Percentiles rank a stretch among this genome's conserved stretches.
These are phyloP conservation scores for Globisporangium irregulare DNA, from an alignment of 352 stramenopile genomes.

Conservation along the genomic window DNA sequence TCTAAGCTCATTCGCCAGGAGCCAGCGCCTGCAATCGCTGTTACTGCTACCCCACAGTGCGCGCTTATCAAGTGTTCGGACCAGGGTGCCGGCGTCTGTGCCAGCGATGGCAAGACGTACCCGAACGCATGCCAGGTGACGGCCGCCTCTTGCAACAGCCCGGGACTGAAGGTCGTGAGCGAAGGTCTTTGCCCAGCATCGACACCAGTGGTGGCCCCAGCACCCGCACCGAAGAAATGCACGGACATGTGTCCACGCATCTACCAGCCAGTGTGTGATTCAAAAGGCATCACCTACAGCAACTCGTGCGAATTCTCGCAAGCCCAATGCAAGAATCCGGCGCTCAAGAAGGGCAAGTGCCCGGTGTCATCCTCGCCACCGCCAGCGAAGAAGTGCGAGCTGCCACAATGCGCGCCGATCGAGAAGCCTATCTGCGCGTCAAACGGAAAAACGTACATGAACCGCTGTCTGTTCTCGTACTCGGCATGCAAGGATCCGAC, in stretches of 20 bases:
- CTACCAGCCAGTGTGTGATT: slow-evolving; percentile 46
- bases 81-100: slow-evolving; percentile 11
- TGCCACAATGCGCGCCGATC: slow-evolving; percentile 11
- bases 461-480: slow-evolving; percentile 13
- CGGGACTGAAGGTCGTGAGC: slow-evolving; percentile 4
- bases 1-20: not conserved
- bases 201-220: not conserved
- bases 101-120: slow-evolving; percentile 18
- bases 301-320: slow-evolving; percentile 47
- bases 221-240: not conserved
- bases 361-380: no score
- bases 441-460: slow-evolving; percentile 19
- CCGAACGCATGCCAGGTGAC: slow-evolving; percentile 15
- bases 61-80: slow-evolving; percentile 19
- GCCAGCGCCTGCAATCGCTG: not conserved
- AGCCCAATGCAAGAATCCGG: slow-evolving; percentile 28
- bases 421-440: slow-evolving; percentile 16
- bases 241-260: not conserved
- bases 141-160: slow-evolving; percentile 4
- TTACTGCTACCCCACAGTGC: not conserved
- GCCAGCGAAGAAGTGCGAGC: not conserved
- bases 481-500: slow-evolving; percentile 8
- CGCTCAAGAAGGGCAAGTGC: slow-evolving; percentile 1
- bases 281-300: slow-evolving; percentile 39
- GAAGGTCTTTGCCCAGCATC: slow-evolving; percentile 7